Conservation (phyloP, 1,139 yeast genomes). For the Kodamaea fungicola region DNA sequence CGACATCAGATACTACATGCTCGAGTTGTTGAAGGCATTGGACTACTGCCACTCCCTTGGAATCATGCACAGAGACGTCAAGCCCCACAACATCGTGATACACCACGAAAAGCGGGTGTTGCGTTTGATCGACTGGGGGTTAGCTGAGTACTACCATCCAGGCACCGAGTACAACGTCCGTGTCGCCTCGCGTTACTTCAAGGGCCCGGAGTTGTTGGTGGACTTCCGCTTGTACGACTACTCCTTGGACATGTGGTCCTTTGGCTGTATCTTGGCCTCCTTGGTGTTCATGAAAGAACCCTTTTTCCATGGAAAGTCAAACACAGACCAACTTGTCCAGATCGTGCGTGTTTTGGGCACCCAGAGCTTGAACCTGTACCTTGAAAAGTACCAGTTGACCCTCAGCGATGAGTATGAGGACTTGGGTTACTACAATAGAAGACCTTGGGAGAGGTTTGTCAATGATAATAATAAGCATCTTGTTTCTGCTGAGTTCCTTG, state of each 20-base stretch:
- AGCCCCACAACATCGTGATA: slow-evolving; percentile 98
- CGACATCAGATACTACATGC: slow-evolving; percentile 87
- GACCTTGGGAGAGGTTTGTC: slow-evolving; percentile 85
- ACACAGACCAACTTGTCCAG: slow-evolving; percentile 93
- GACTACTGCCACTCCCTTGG: slow-evolving; percentile 98
- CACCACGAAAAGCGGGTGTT: slow-evolving; percentile 74
- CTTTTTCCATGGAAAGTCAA: slow-evolving; percentile 93
- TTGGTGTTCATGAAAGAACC: slow-evolving; percentile 96
- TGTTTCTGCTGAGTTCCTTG: slow-evolving; percentile 68
- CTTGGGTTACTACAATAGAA: slow-evolving; percentile 73
- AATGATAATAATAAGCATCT: slow-evolving; percentile 71
- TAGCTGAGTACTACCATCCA: slow-evolving; percentile 95
- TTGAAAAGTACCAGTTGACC: slow-evolving; percentile 70
- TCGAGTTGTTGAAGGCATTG: slow-evolving; percentile 81
- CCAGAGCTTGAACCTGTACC: slow-evolving; percentile 70
- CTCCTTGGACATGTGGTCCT: slow-evolving; percentile 93
- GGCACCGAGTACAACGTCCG: slow-evolving; percentile 94
- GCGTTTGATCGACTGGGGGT: slow-evolving; percentile 96
- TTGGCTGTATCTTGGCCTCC: slow-evolving; percentile 97
- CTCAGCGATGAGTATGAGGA: slow-evolving; percentile 83
- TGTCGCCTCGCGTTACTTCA: slow-evolving; percentile 96
- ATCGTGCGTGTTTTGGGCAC: slow-evolving; percentile 93
- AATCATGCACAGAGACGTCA: slow-evolving; percentile 97
- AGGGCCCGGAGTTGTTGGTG: slow-evolving; percentile 96
- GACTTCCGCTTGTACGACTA: slow-evolving; percentile 92